A percentile compares a stretch with the other conserved stretches of the same genome.
phyloP scores from a whole-genome alignment of 164 flowering plant genomes.

The Berberis thunbergii region DNA sequence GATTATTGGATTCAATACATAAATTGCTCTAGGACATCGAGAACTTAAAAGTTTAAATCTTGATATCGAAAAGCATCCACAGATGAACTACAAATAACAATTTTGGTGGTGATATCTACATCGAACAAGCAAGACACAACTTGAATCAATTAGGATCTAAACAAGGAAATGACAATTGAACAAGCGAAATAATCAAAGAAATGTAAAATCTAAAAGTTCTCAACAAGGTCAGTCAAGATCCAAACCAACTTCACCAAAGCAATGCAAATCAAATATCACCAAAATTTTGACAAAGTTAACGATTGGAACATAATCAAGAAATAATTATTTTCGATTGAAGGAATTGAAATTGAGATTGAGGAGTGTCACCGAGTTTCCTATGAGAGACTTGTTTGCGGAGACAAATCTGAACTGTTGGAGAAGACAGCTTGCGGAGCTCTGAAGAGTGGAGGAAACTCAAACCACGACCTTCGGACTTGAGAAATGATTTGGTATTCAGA shows the following conservation, averaged over 20 bases:
- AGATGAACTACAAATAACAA: not conserved
- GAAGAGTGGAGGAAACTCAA: constrained; percentile 26
- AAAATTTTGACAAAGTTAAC: too few relatives aligned
- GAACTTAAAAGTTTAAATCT: not conserved
- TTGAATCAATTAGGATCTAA: not conserved
- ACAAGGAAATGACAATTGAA: not conserved
- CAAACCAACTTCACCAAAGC: too few relatives aligned
- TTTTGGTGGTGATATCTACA: not conserved
- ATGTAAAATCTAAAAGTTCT: too few relatives aligned
- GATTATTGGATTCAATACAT: not conserved
- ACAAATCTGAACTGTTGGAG: constrained; percentile 30
- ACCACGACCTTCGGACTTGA: constrained; percentile 8
- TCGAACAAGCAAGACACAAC: too few relatives aligned
- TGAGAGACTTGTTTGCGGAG: constrained; percentile 16
- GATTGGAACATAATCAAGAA: too few relatives aligned
- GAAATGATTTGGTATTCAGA: constrained; percentile 33
- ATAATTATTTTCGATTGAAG: not conserved
- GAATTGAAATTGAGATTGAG: not conserved
- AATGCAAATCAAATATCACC: too few relatives aligned
- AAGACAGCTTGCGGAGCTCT: constrained; percentile 23
- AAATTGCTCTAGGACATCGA: not conserved
- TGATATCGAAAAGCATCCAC: not conserved
- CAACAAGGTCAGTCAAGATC: not conserved
- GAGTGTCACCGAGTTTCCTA: constrained; percentile 36
- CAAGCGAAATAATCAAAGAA: too few relatives aligned